These are phyloP conservation scores for Rosa hybrid DNA, from an alignment of 331 rosid species.

Conservation along the genomic window DNA sequence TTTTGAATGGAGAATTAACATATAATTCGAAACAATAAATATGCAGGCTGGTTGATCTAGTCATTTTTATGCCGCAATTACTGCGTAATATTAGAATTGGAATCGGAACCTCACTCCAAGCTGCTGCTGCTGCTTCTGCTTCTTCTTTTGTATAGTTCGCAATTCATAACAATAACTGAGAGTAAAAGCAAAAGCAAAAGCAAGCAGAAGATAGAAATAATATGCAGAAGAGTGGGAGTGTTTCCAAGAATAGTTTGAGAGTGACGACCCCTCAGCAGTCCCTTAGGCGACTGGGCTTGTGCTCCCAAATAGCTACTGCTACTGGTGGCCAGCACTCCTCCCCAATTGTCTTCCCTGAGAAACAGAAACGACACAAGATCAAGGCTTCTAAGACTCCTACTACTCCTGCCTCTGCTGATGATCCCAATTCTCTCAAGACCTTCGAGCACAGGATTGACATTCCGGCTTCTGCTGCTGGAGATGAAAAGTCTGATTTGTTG, in stretches of 20 bases:
- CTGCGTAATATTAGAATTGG: constrained; percentile 11
- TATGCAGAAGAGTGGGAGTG: constrained; percentile 72
- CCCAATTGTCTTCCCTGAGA: constrained; percentile 94
- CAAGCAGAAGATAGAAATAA: constrained; percentile 12
- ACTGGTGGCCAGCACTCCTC: constrained; percentile 89
- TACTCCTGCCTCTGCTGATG: constrained; percentile 36
- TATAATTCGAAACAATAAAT: constrained; percentile 1
- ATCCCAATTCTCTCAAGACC: constrained; percentile 48
- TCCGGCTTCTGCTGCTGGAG: constrained; percentile 53
- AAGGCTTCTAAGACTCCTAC: constrained; percentile 53
- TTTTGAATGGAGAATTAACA: background rate
- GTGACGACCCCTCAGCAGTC: constrained; percentile 78
- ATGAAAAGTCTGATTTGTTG: constrained; percentile 88
- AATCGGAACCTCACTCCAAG: constrained; percentile 11
- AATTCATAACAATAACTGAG: background rate
- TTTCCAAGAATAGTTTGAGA: constrained; percentile 67
- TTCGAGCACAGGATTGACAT: constrained; percentile 91
- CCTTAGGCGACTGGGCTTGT: constrained; percentile 79
- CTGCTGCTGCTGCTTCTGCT: background rate
- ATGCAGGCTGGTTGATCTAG: constrained; percentile 25
- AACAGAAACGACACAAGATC: constrained; percentile 78
- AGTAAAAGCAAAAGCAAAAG: too few species aligned
- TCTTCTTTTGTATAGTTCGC: background rate
- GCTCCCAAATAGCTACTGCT: constrained; percentile 84
- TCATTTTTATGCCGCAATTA: constrained; percentile 22